These are phyloP conservation scores for Alternaria rosae DNA, from an alignment of 2,329 filamentous ascomycete genomes.

Conservation along the genomic window DNA sequence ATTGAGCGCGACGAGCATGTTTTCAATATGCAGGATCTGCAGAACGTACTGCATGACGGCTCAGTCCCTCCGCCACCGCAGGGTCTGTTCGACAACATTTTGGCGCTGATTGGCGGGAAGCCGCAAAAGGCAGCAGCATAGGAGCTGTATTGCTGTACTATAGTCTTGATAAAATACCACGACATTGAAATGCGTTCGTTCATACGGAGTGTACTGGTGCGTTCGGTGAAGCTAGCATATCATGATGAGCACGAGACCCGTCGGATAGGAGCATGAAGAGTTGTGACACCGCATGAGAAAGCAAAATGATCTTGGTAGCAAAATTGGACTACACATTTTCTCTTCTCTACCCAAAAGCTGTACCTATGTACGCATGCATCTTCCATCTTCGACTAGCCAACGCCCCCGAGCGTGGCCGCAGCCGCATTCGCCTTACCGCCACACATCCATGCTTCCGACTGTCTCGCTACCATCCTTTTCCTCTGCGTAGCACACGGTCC, in stretches of 20 bases:
- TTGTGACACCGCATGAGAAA: neutral
- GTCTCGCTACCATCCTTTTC: neutral
- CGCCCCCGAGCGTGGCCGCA: neutral
- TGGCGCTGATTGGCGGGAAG: constrained; percentile 24
- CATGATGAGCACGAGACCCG: too few species aligned
- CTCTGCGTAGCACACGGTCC: neutral
- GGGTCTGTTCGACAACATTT: constrained; percentile 23
- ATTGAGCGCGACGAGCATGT: constrained; percentile 20
- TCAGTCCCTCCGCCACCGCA: constrained; percentile 23
- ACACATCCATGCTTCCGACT: neutral
- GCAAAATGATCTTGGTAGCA: neutral
- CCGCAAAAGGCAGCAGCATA: constrained; percentile 20
- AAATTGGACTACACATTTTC: neutral
- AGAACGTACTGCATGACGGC: constrained; percentile 28
- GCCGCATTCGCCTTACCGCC: neutral
- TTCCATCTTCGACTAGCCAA: neutral
- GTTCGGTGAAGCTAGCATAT: neutral
- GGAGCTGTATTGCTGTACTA: neutral
- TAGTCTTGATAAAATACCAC: constrained; percentile 1
- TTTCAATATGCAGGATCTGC: constrained; percentile 24
- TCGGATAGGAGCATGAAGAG: neutral
- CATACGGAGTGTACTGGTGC: neutral
- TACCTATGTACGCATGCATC: neutral
- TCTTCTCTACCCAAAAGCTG: neutral
- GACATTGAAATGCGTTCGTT: neutral